These are phyloP conservation scores for Clonostachys byssicola DNA, from an alignment of 2,329 filamentous ascomycete species.

Conservation along the genomic window DNA sequence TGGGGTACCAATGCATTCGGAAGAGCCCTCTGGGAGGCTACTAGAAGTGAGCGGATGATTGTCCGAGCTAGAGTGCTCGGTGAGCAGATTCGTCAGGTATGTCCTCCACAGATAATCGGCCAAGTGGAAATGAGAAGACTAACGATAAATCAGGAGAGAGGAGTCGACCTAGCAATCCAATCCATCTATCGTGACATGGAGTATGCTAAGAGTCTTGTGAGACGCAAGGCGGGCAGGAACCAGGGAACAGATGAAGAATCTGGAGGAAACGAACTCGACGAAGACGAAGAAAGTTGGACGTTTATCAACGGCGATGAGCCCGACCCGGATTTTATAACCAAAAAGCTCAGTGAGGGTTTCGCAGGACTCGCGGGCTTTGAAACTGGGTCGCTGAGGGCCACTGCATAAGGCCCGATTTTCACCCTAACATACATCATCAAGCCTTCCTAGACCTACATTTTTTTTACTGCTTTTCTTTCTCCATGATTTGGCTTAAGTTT, in stretches of 20 bases:
- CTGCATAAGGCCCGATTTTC: too few species aligned
- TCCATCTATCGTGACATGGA: constrained; percentile 93
- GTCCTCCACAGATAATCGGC: constrained; percentile 15
- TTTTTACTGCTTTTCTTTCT: too few species aligned
- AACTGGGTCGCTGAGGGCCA: too few species aligned
- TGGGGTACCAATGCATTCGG: constrained; percentile 85
- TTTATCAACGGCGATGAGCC: constrained; percentile 64
- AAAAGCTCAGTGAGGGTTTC: constrained; percentile 27
- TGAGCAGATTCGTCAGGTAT: constrained; percentile 80
- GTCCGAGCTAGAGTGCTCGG: constrained; percentile 77
- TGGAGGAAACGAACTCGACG: constrained; percentile 45
- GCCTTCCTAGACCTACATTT: too few species aligned
- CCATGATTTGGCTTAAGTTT: too few species aligned
- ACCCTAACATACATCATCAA: too few species aligned
- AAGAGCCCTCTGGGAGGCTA: constrained; percentile 85
- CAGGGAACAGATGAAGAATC: constrained; percentile 26
- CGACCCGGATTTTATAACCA: constrained; percentile 35
- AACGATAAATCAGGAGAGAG: constrained; percentile 62
- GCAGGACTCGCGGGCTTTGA: neutral
- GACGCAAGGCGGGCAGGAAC: constrained; percentile 50
- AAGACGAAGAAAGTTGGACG: constrained; percentile 83
- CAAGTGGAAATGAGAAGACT: neutral
- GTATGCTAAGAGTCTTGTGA: constrained; percentile 82
- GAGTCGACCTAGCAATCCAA: constrained; percentile 86
- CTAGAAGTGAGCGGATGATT: constrained; percentile 88